A percentile compares a stretch with the other conserved stretches of the same genome.
phyloP scores from a whole-genome alignment of 2,329 filamentous ascomycete genomes.

The Hypoxylon rubiginosum region DNA sequence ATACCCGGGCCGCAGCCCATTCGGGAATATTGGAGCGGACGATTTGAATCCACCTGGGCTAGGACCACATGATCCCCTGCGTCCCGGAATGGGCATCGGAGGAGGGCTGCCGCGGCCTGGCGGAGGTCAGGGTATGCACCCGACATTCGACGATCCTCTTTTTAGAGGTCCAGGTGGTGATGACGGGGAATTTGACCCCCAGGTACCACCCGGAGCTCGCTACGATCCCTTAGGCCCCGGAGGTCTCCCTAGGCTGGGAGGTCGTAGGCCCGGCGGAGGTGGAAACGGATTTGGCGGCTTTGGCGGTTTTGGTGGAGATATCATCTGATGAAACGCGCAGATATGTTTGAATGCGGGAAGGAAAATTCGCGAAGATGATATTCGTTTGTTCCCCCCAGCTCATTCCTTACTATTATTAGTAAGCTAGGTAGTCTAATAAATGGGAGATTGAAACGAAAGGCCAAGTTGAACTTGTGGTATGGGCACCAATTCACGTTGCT shows the following conservation, averaged over 20 bases:
- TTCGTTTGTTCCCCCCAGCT: neutral
- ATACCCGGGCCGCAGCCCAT: slow-evolving; percentile 66
- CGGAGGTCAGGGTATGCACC: slow-evolving; percentile 88
- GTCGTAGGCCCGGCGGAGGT: slow-evolving; percentile 56
- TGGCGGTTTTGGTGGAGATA: slow-evolving; percentile 44
- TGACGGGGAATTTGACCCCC: slow-evolving; percentile 71
- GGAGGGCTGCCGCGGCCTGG: slow-evolving; percentile 70
- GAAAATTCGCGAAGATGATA: neutral
- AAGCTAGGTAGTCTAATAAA: slow-evolving; percentile 3
- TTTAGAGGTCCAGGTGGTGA: slow-evolving; percentile 73
- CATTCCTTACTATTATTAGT: slow-evolving; percentile 13
- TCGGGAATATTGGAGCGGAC: slow-evolving; percentile 80
- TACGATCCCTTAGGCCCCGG: slow-evolving; percentile 90
- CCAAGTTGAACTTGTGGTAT: neutral
- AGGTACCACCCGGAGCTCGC: slow-evolving; percentile 87
- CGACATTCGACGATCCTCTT: slow-evolving; percentile 91
- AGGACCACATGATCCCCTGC: slow-evolving; percentile 85
- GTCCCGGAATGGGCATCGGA: slow-evolving; percentile 73
- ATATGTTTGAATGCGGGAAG: neutral
- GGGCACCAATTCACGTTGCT: slow-evolving; percentile 1
- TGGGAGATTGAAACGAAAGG: slow-evolving; percentile 4
- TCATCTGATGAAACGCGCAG: slow-evolving; percentile 42
- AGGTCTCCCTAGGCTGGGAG: slow-evolving; percentile 61
- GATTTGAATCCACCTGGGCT: slow-evolving; percentile 90
- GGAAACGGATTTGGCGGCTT: slow-evolving; percentile 56